A percentile compares a stretch with the other conserved stretches of the same genome.
Evolutionary conservation across 2,329 filamentous ascomycete species (phyloP).

Genomic region (Simplicillium aogashimaense): DNA sequence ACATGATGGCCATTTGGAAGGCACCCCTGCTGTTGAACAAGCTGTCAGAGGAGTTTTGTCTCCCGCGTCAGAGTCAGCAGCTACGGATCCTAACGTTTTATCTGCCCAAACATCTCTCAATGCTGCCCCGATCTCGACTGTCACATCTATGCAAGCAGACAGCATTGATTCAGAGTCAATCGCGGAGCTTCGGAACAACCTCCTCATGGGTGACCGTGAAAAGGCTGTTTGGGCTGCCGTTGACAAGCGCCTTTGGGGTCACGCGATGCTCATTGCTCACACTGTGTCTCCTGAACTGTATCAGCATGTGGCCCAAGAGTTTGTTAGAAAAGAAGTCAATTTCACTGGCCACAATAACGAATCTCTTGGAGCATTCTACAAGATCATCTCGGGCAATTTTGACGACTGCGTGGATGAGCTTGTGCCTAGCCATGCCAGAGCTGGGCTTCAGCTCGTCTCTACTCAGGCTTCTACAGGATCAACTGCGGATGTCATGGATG

Average conservation of each 20-base stretch:
- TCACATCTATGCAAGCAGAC: constrained; percentile 42
- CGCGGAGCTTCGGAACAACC: constrained; percentile 59
- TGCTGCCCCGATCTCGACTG: constrained; percentile 15
- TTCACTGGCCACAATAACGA: constrained; percentile 70
- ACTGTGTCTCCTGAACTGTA: constrained; percentile 73
- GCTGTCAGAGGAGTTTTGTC: constrained; percentile 67
- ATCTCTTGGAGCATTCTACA: constrained; percentile 83
- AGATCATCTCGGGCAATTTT: constrained; percentile 85
- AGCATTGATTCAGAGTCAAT: constrained; percentile 59
- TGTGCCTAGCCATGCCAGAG: constrained; percentile 83
- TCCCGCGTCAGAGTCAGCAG: constrained; percentile 28
- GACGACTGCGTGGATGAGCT: constrained; percentile 95
- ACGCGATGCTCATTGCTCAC: constrained; percentile 82
- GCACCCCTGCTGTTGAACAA: constrained; percentile 59
- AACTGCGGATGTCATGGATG: constrained; percentile 66
- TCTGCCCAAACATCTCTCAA: constrained; percentile 13
- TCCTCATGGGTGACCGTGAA: constrained; percentile 76
- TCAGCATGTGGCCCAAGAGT: constrained; percentile 90
- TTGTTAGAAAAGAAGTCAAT: constrained; percentile 90
- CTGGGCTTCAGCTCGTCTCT: constrained; percentile 83
- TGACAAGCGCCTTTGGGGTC: constrained; percentile 90
- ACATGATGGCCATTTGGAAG: constrained; percentile 73
- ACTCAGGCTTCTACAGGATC: constrained; percentile 52
- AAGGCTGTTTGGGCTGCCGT: constrained; percentile 90
- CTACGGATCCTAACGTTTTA: constrained; percentile 15